Percentiles rank a stretch among this genome's conserved stretches.
phyloP scores from a whole-genome alignment of 495 filamentous ascomycete genomes.

The Mycothermus thermophilus region DNA sequence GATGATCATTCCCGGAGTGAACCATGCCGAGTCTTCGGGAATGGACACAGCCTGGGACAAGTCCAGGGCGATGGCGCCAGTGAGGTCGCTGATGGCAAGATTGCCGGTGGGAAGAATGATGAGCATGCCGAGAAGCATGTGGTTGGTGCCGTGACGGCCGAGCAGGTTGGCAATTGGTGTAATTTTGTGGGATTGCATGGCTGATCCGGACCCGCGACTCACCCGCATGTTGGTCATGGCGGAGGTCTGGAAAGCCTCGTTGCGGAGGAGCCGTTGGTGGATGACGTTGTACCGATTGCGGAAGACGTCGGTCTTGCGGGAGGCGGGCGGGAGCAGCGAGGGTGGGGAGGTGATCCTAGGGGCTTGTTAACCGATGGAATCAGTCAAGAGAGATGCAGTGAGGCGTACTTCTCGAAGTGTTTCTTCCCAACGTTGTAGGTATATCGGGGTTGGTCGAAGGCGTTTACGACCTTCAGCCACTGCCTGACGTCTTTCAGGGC shows the following conservation, averaged over 20 bases:
- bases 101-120: conserved; percentile 68
- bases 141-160: conserved; percentile 68
- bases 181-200: conserved; percentile 63
- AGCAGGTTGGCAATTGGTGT: conserved; percentile 90
- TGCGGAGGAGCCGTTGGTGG: conserved; percentile 79
- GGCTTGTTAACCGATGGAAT: too few relatives aligned
- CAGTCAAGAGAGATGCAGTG: too few relatives aligned
- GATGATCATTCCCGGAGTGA: conserved; percentile 87
- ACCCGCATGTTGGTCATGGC: conserved; percentile 42
- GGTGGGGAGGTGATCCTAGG: conserved; percentile 49
- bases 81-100: conserved; percentile 69
- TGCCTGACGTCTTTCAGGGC: conserved; percentile 46
- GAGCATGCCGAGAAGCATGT: conserved; percentile 78
- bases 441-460: conserved; percentile 76
- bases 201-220: conserved; percentile 39
- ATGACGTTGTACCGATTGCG: conserved; percentile 80
- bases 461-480: conserved; percentile 65
- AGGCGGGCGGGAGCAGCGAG: conserved; percentile 62
- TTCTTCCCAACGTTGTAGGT: conserved; percentile 79
- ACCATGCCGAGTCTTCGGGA: conserved; percentile 78
- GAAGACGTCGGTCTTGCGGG: conserved; percentile 73
- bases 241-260: conserved; percentile 82
- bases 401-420: conserved; percentile 62
- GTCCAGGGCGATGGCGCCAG: conserved; percentile 76
- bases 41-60: conserved; percentile 66